These are phyloP conservation scores for Tulasnella sp. DNA, from an alignment of 768 basidiomycete genomes.

Conservation along the genomic window DNA sequence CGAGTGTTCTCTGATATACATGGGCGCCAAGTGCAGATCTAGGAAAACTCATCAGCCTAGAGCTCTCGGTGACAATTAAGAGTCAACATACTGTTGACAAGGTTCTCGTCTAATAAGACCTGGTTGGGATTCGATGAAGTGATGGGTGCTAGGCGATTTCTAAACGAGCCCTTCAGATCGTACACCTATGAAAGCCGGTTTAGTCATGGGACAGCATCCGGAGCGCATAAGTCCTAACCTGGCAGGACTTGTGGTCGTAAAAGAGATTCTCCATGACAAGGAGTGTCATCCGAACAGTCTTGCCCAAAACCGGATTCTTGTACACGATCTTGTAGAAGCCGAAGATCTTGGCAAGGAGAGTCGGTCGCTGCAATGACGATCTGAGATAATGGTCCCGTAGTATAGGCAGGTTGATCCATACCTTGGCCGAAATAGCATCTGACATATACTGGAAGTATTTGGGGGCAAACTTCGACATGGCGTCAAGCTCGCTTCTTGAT, in stretches of 20 bases:
- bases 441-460: slow-evolving; percentile 98
- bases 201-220: neutral
- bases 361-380: slow-evolving; percentile 55
- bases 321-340: slow-evolving; percentile 94
- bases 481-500: slow-evolving; percentile 80
- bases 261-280: slow-evolving; percentile 98
- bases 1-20: slow-evolving; percentile 93
- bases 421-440: slow-evolving; percentile 76
- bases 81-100: slow-evolving; percentile 66
- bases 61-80: neutral
- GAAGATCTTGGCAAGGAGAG: slow-evolving; percentile 89
- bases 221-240: slow-evolving; percentile 34
- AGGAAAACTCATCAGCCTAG: slow-evolving; percentile 4
- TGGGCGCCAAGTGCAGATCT: slow-evolving; percentile 80
- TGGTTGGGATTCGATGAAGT: slow-evolving; percentile 78
- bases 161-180: slow-evolving; percentile 91
- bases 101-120: slow-evolving; percentile 91
- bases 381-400: slow-evolving; percentile 15
- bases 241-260: slow-evolving; percentile 82
- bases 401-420: slow-evolving; percentile 28
- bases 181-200: slow-evolving; percentile 54
- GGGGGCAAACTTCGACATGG: slow-evolving; percentile 93
- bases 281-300: slow-evolving; percentile 86
- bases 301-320: slow-evolving; percentile 54
- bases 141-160: slow-evolving; percentile 85